Base-by-base conservation (phyloP, 208 protist species). In the Crithidia brevicula region DNA sequence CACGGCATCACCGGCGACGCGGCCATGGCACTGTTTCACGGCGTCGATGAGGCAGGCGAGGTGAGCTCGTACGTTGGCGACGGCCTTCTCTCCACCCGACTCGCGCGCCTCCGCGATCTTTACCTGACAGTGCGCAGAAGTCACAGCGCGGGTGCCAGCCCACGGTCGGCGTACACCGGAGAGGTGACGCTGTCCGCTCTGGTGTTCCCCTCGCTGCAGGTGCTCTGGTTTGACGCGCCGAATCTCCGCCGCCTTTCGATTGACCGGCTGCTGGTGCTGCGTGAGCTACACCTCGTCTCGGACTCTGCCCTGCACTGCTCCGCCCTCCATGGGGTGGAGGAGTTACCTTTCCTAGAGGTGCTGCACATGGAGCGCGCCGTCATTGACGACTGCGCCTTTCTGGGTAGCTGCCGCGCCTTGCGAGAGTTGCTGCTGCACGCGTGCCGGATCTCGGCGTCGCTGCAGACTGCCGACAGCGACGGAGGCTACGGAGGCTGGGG, bases 161-260 rank as follows among this genome's bases (percentile, higher is more conserved):
- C 22, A 0, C 47, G 57, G 1, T 52, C 51, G n/a, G 20, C 18
- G 10, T 45, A 53, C 22, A 46, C 72, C 0, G 45, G 50, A 18
- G 67, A 78, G 38, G 25, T 79, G 0, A 47, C 33, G 34, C 28
- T 83, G 22, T 51, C 62, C 31, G 51, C 64, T 1, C 6, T 56
- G 27, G 64, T 66, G 38, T 72, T 81, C 23, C 77, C 73, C 15
- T 16, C 25, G 15, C 52, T 89, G 38, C 71, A 89, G 66, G 74
- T 86, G 40, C 53, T 89, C 8, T 89, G 83, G 83, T 28, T 89
- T n/a, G 83, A 86, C 36, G 67, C 72, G 8, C 73, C 72, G 47
- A 72, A 64, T 9, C 45, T 89, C 34, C 67, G 74, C 25, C 56
- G 67, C 58, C 23, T 83, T 10, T 28, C n/a, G 20, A n/a, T 74